A percentile compares a stretch with the other conserved stretches of the same genome.
Evolutionary conservation across 129 eudicot genomes (phyloP).

Genomic region (Sambucus nigra): DNA sequence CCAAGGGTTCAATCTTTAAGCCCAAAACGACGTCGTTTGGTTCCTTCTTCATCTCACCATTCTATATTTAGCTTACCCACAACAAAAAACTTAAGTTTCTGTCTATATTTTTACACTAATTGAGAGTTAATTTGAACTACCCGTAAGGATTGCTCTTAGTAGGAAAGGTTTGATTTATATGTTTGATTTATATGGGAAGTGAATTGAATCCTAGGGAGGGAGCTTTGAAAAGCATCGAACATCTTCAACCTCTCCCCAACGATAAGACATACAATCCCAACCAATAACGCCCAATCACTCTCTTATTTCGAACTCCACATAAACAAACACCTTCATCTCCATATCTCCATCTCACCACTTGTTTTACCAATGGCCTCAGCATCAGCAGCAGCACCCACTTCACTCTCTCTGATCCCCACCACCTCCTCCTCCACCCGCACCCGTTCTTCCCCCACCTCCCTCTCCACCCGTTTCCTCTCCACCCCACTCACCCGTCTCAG

Average conservation of each 20-base stretch:
- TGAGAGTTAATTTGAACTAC: too few species aligned
- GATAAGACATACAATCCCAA: constrained; percentile 52
- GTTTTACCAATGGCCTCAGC: constrained; percentile 17
- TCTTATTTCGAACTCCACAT: constrained; percentile 20
- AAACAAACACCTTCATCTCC: background rate
- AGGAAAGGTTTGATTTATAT: too few species aligned
- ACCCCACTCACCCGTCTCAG: constrained; percentile 48
- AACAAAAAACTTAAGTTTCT: too few species aligned
- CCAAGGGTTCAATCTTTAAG: too few species aligned
- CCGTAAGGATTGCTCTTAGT: too few species aligned
- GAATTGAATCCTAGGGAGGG: background rate
- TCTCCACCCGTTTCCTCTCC: constrained; percentile 46
- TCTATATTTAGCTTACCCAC: too few species aligned
- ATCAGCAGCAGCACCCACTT: constrained; percentile 47
- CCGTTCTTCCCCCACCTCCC: constrained; percentile 15
- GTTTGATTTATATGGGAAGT: too few species aligned
- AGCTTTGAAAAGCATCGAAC: constrained; percentile 35
- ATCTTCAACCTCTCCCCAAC: constrained; percentile 61
- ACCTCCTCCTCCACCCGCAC: constrained; percentile 32
- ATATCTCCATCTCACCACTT: background rate
- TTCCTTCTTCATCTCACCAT: too few species aligned
- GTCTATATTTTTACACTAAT: too few species aligned
- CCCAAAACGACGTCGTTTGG: too few species aligned
- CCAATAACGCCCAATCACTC: constrained; percentile 18
- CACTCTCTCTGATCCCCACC: constrained; percentile 43